Percentiles rank a stretch among this genome's conserved stretches.
Evolutionary conservation across 139 green algal species (phyloP).

Genomic region (Chlorella sp.): DNA sequence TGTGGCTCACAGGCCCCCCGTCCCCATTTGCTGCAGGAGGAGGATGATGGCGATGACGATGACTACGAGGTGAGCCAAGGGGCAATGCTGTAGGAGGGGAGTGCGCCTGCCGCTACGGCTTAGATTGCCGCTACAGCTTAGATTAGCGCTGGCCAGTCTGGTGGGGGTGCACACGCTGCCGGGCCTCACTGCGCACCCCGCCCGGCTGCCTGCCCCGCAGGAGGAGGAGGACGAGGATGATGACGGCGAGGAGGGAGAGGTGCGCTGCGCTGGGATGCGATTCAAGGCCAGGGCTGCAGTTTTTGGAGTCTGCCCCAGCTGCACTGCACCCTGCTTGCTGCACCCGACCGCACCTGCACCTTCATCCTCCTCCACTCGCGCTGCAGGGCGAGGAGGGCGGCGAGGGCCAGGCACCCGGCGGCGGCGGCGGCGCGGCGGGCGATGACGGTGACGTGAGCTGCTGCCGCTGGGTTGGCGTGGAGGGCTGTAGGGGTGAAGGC

Average conservation of each 20-base stretch:
- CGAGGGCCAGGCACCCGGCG: constrained; percentile 2
- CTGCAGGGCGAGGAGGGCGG: constrained; percentile 26
- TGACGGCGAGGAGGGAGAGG: constrained; percentile 9
- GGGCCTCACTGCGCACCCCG: no score
- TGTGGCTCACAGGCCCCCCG: background rate
- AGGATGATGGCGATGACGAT: constrained; percentile 16
- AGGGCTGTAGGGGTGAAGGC: no score
- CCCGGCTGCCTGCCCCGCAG: background rate
- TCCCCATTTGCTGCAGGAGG: background rate
- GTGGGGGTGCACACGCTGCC: no score
- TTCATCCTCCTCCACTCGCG: no score
- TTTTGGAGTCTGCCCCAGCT: no score
- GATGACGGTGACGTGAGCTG: constrained; percentile 29
- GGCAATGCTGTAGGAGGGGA: background rate
- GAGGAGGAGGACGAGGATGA: constrained; percentile 42
- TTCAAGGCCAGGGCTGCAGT: no score
- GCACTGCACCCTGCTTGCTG: background rate
- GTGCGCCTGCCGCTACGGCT: no score
- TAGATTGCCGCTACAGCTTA: no score
- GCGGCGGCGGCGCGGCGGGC: constrained; percentile 15
- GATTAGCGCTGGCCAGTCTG: no score
- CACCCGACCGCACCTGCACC: background rate
- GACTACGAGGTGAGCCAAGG: constrained; percentile 36
- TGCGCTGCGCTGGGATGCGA: no score
- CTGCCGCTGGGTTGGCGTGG: background rate